These are phyloP conservation scores for Limnanthes douglasii DNA, from an alignment of 345 rosid species.

Conservation along the genomic window DNA sequence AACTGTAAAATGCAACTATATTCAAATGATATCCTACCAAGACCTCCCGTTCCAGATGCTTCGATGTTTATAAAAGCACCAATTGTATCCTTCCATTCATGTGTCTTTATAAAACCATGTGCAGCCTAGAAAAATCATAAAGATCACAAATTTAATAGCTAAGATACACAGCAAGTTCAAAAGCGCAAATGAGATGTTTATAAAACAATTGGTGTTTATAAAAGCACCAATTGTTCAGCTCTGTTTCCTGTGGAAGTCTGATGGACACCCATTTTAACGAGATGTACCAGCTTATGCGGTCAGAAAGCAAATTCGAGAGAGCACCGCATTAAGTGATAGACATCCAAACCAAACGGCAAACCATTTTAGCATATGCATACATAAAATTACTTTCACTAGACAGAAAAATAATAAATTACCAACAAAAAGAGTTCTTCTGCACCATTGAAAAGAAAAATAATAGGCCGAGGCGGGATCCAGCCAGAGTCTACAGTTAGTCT, in stretches of 20 bases:
- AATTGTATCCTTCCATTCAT: conserved; percentile 71
- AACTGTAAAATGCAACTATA: conserved; percentile 2
- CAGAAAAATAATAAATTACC: conserved; percentile 20
- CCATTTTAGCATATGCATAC: neutral
- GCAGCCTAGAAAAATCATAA: conserved; percentile 57
- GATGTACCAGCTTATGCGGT: too few species aligned
- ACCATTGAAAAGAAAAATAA: conserved; percentile 88
- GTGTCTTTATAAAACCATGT: conserved; percentile 84
- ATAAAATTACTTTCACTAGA: neutral
- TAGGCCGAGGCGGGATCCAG: conserved; percentile 76
- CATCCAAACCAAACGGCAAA: neutral
- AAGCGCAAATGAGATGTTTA: conserved; percentile 4
- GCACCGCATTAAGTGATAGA: too few species aligned
- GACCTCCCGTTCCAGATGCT: conserved; percentile 94
- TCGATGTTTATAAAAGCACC: conserved; percentile 92
- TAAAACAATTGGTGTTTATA: too few species aligned
- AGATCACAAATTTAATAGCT: conserved; percentile 5
- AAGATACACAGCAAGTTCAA: conserved; percentile 6
- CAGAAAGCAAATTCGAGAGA: too few species aligned
- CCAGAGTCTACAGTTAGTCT: conserved; percentile 70
- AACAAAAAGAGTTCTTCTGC: conserved; percentile 91
- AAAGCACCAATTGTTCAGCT: too few species aligned
- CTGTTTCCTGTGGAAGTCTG: too few species aligned
- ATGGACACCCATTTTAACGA: too few species aligned
- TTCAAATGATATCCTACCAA: conserved; percentile 36